phyloP scores from a whole-genome alignment of 495 filamentous ascomycete genomes.

The Penicillium bialowiezense region DNA sequence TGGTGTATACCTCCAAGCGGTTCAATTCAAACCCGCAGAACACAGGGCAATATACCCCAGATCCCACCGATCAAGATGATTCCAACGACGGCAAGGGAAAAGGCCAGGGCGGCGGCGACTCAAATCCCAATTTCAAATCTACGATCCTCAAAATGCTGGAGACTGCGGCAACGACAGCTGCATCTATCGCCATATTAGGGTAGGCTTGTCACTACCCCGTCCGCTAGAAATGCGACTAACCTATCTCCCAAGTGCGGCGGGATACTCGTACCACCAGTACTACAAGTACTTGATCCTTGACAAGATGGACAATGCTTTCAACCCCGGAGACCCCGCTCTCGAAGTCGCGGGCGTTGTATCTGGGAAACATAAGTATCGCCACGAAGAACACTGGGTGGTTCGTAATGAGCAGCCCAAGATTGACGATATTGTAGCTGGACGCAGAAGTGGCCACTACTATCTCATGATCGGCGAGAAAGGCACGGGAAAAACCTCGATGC shows the following conservation, averaged over 20 bases:
- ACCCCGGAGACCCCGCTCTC: slow-evolving; percentile 86
- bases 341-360: slow-evolving; percentile 77
- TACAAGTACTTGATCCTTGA: slow-evolving; percentile 86
- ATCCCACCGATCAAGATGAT: slow-evolving; percentile 34
- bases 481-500: slow-evolving; percentile 92
- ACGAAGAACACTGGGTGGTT: slow-evolving; percentile 75
- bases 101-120: slow-evolving; percentile 23
- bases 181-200: slow-evolving; percentile 80
- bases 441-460: slow-evolving; percentile 75
- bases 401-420: slow-evolving; percentile 78
- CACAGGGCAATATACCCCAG: slow-evolving; percentile 23
- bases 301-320: slow-evolving; percentile 94
- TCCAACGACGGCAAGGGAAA: slow-evolving; percentile 25
- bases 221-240: slow-evolving; percentile 12
- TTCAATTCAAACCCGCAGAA: slow-evolving; percentile 32
- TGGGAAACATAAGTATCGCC: slow-evolving; percentile 45
- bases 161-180: slow-evolving; percentile 77
- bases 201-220: slow-evolving; percentile 38
- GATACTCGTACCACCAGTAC: slow-evolving; percentile 77
- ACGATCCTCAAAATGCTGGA: slow-evolving; percentile 80
- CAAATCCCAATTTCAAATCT: slow-evolving; percentile 36
- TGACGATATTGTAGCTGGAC: slow-evolving; percentile 72
- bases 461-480: slow-evolving; percentile 95
- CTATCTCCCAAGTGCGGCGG: slow-evolving; percentile 55
- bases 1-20: slow-evolving; percentile 16